Percentiles rank a stretch among this genome's conserved stretches.
Evolutionary conservation across 2,329 filamentous ascomycete genomes (phyloP).

Genomic region (Thermoascus crustaceus): DNA sequence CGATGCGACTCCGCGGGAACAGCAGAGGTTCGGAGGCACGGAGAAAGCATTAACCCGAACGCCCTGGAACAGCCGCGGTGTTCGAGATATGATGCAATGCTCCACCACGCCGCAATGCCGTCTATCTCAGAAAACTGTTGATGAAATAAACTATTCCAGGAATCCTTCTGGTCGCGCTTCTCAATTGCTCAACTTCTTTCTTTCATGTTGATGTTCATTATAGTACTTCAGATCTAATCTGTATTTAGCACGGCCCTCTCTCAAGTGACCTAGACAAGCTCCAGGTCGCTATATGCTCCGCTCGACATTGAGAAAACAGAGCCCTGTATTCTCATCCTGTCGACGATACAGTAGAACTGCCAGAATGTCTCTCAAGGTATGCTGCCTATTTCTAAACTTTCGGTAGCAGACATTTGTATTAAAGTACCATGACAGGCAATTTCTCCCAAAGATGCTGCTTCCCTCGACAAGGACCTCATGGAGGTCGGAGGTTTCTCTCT

Average conservation of each 20-base stretch:
- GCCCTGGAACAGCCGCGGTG: slow-evolving; percentile 8
- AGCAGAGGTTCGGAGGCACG: slow-evolving; percentile 14
- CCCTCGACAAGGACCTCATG: slow-evolving; percentile 92
- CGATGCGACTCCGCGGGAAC: slow-evolving; percentile 19
- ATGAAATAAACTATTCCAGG: neutral
- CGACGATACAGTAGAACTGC: slow-evolving; percentile 21
- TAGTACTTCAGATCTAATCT: too few species aligned
- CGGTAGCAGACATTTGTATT: neutral
- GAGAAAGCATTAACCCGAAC: slow-evolving; percentile 20
- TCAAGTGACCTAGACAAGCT: neutral
- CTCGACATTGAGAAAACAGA: slow-evolving; percentile 8
- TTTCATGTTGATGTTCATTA: too few species aligned
- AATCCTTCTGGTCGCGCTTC: neutral
- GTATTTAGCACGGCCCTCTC: too few species aligned
- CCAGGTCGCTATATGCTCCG: slow-evolving; percentile 20
- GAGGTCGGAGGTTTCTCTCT: slow-evolving; percentile 76
- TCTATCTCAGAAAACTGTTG: too few species aligned
- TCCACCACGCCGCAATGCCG: too few species aligned
- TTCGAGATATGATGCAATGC: slow-evolving; percentile 16
- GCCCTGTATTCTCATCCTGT: slow-evolving; percentile 8
- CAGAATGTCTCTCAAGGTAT: slow-evolving; percentile 36
- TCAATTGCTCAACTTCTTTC: too few species aligned
- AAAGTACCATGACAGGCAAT: slow-evolving; percentile 57
- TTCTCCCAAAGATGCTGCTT: slow-evolving; percentile 75
- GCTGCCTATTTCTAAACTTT: neutral